These are phyloP conservation scores for Triticum dicoccoides DNA, from an alignment of 176 grass and related monocot genomes.

Conservation along the genomic window DNA sequence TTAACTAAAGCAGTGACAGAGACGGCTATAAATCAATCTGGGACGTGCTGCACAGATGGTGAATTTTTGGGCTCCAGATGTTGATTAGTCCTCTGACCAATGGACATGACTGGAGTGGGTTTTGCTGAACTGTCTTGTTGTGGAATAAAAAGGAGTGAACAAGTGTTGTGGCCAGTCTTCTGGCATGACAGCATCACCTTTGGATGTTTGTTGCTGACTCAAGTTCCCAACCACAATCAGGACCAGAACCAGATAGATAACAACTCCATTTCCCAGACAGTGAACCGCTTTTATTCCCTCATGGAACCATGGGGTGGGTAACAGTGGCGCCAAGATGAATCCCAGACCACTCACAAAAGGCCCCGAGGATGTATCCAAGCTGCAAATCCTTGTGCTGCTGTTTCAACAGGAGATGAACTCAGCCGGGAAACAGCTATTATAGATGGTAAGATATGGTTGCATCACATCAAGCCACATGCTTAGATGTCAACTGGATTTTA, in stretches of 20 bases:
- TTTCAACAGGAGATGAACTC: slow-evolving; percentile 6
- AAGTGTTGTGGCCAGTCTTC: slow-evolving; percentile 15
- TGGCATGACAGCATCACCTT: slow-evolving; percentile 19
- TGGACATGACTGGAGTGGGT: slow-evolving; percentile 32
- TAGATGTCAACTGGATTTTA: background rate
- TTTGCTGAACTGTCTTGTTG: slow-evolving; percentile 26
- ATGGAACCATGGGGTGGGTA: background rate
- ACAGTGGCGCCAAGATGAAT: background rate
- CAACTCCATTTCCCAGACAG: slow-evolving; percentile 17
- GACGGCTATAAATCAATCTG: slow-evolving; percentile 23
- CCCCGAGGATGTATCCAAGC: slow-evolving; percentile 7
- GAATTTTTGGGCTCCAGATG: background rate
- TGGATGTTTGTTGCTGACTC: slow-evolving; percentile 33
- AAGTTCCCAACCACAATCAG: background rate
- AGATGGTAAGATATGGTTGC: background rate
- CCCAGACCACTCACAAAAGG: background rate
- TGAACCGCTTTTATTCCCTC: background rate
- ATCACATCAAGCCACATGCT: slow-evolving; percentile 13
- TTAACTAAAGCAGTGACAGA: background rate
- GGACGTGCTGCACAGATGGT: background rate
- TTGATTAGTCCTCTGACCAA: slow-evolving; percentile 26
- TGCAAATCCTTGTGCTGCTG: slow-evolving; percentile 17
- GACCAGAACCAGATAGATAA: slow-evolving; percentile 7
- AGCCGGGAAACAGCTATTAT: background rate
- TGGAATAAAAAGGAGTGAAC: slow-evolving; percentile 13